Conservation (phyloP, 2,329 filamentous ascomycete species). For the Colletotrichum costaricense region DNA sequence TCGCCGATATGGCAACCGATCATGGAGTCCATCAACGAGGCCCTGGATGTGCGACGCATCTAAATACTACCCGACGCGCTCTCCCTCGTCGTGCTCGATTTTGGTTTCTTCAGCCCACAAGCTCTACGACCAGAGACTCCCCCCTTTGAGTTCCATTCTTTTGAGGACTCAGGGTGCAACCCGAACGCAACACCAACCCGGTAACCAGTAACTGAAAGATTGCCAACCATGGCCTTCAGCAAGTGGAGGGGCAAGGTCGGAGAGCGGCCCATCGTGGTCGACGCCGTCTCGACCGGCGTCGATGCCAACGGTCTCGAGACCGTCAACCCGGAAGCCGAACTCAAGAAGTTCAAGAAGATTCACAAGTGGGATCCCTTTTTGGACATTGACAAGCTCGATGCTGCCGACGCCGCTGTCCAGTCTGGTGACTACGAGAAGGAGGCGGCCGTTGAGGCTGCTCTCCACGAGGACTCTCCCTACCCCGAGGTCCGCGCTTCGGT, state of each 20-base stretch:
- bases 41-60: neutral
- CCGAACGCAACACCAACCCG: neutral
- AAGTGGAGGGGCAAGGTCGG: constrained; percentile 56
- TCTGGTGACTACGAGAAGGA: constrained; percentile 58
- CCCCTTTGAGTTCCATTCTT: constrained; percentile 25
- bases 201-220: neutral
- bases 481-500: constrained; percentile 56
- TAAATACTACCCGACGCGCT: constrained; percentile 29
- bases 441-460: constrained; percentile 56
- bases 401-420: constrained; percentile 59
- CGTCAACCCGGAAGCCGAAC: constrained; percentile 50
- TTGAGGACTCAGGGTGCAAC: constrained; percentile 16
- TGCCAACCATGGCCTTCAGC: constrained; percentile 46
- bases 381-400: constrained; percentile 62
- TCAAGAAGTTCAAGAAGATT: constrained; percentile 58
- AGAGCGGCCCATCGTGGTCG: constrained; percentile 52
- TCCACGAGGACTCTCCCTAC: constrained; percentile 68
- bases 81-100: neutral
- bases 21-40: neutral
- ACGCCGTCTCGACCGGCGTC: constrained; percentile 50
- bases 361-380: constrained; percentile 70
- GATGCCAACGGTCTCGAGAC: constrained; percentile 53
- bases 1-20: constrained; percentile 20
- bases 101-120: neutral
- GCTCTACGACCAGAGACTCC: constrained; percentile 3